phyloP scores from a whole-genome alignment of 495 filamentous ascomycete species.

The Ascodesmis nigricans region DNA sequence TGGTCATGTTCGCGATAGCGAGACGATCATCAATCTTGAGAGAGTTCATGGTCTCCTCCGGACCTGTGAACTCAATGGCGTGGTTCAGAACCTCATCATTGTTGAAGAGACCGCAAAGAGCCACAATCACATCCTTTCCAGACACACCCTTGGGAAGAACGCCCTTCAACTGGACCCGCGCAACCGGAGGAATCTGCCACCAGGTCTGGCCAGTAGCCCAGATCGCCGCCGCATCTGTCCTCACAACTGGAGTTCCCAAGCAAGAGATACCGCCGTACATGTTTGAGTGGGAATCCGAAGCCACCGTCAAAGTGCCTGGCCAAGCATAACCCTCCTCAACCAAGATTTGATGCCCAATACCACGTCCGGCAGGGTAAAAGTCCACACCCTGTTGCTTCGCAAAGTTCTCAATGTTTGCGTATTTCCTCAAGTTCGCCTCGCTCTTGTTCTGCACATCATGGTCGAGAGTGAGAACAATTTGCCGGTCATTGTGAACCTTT shows the following conservation, averaged over 20 bases:
- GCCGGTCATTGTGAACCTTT: slow-evolving; percentile 43
- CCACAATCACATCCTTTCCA: slow-evolving; percentile 88
- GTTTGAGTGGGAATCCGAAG: slow-evolving; percentile 66
- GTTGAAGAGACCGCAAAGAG: slow-evolving; percentile 70
- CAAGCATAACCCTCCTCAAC: slow-evolving; percentile 56
- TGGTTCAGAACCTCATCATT: slow-evolving; percentile 85
- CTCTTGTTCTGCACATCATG: slow-evolving; percentile 84
- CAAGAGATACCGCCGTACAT: slow-evolving; percentile 74
- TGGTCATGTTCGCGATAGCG: slow-evolving; percentile 86
- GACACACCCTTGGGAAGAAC: slow-evolving; percentile 59
- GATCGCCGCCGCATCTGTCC: slow-evolving; percentile 70
- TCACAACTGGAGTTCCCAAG: slow-evolving; percentile 59
- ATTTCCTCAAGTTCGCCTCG: slow-evolving; percentile 67
- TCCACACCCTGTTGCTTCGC: slow-evolving; percentile 58
- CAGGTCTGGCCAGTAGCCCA: slow-evolving; percentile 71
- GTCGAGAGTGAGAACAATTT: slow-evolving; percentile 78
- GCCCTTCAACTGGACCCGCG: slow-evolving; percentile 57
- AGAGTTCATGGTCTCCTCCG: slow-evolving; percentile 52
- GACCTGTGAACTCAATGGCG: slow-evolving; percentile 71
- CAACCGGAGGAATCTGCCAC: slow-evolving; percentile 79
- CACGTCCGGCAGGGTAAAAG: slow-evolving; percentile 64
- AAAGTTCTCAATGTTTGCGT: slow-evolving; percentile 66
- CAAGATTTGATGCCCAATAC: slow-evolving; percentile 84
- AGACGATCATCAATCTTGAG: slow-evolving; percentile 57
- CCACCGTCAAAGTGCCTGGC: slow-evolving; percentile 66